Conservation (phyloP, 2,329 filamentous ascomycete genomes). For the Colletotrichum sp. region DNA sequence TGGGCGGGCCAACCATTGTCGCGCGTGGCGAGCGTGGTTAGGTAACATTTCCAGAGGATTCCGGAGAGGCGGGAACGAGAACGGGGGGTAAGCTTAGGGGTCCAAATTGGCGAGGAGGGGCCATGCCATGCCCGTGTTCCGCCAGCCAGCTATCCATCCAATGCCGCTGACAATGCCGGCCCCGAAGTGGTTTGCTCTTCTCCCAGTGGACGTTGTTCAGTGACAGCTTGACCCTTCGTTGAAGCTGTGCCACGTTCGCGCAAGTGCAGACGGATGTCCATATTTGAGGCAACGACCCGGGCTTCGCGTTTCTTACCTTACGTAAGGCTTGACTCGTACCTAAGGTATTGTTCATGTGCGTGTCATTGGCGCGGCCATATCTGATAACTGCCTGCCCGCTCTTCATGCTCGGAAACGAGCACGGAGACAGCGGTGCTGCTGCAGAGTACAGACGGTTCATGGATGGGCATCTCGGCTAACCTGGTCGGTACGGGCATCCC, state of each 20-base stretch:
- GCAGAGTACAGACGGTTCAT: not conserved
- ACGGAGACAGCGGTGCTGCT: not conserved
- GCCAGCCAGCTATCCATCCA: not conserved
- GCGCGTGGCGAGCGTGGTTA: not conserved
- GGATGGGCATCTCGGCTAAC: not conserved
- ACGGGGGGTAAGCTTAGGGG: not conserved
- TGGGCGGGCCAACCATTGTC: not conserved
- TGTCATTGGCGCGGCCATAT: not conserved
- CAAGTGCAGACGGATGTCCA: not conserved
- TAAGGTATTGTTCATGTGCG: not conserved
- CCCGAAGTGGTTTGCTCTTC: not conserved
- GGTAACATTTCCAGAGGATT: not conserved
- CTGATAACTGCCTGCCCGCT: not conserved
- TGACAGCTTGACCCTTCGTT: not conserved
- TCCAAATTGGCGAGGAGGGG: not conserved
- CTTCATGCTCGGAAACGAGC: not conserved
- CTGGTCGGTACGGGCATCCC: not conserved
- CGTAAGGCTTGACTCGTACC: not conserved
- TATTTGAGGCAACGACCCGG: not conserved
- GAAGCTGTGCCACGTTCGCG: not conserved
- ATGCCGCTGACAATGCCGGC: not conserved
- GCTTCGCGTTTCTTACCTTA: not conserved
- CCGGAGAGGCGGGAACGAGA: not conserved
- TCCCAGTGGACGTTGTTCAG: not conserved
- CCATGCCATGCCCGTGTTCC: not conserved